Base-by-base conservation (phyloP, 129 eudicot species). In the Chrysanthemum seticuspe region DNA sequence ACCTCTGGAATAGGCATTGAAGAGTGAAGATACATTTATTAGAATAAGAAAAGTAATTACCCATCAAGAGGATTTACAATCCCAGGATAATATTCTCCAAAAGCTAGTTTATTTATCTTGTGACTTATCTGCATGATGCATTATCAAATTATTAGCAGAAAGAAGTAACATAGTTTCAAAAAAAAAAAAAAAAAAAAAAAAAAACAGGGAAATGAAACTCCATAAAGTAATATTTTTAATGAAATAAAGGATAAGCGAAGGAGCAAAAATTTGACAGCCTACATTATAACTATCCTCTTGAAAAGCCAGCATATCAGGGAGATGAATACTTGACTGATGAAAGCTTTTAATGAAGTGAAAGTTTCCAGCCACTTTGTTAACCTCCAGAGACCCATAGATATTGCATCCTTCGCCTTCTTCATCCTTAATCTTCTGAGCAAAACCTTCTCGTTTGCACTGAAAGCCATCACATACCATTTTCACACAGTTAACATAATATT, bases 391-490 rank as follows among this genome's bases (percentile, higher is more conserved):
- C 78, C 98, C 98, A 70, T 86, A 82, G 56, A 94, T 84, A 73
- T 90, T 94, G 84, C 98, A 94, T 70, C 98, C 98, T 82, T 94
- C 98, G 55, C 98, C 98, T 71, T 84, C 90, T 83, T 94, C 98
- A 50, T 94, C 98, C 84, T 84, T 84, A 18, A 94, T 87, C 78
- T 80, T 88, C 70, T 94, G 89, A 61, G 92, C 80, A 76, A 87
- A 94, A 59, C 89, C 98, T 88, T 94, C 98, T 79, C 98, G 80
- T 83, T 87, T 87, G 75, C 98, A 94, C 98, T 94, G 78, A 65
- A 21, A 34, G 70, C 29, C 58, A 75, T 36, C 12, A 74, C n/a
- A 53, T 19, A n/a, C 47, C 10, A 40, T 40, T 40, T 40, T 40
- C 47, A 40, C 9, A 74, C 14, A 72, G 14, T 48, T 13, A 47